Percentiles rank a stretch among this genome's conserved stretches.
Evolutionary conservation across 192 early-diverging fungal genomes (phyloP).

Genomic region (Anaeromyces robustus): DNA sequence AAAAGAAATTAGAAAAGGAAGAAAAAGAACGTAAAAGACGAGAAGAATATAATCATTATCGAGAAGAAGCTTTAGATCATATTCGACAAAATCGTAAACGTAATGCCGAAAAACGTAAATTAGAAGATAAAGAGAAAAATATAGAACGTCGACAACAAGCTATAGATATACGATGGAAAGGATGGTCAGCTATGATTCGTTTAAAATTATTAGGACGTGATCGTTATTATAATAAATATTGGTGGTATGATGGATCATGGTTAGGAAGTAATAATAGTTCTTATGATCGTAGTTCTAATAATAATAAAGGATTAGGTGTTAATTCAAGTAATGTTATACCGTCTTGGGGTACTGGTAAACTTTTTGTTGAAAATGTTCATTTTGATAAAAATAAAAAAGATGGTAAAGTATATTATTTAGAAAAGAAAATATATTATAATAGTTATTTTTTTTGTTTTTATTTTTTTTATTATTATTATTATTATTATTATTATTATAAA

Average conservation of each 20-base stretch:
- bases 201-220: conserved; percentile 63
- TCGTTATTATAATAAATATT: conserved; percentile 76
- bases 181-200: conserved; percentile 42
- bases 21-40: conserved; percentile 18
- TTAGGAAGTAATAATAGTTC: conserved; percentile 29
- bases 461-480: neutral
- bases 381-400: conserved; percentile 10
- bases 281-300: conserved; percentile 14
- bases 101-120: conserved; percentile 7
- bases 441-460: no score
- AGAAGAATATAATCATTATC: conserved; percentile 20
- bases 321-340: conserved; percentile 1
- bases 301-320: conserved; percentile 5
- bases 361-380: conserved; percentile 34
- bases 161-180: neutral
- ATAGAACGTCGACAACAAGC: conserved; percentile 54
- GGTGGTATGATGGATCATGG: conserved; percentile 73
- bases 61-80: conserved; percentile 18
- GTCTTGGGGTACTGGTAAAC: conserved; percentile 12
- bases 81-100: conserved; percentile 17
- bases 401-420: no score
- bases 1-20: conserved; percentile 26
- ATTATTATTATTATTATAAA: conserved; percentile 17
- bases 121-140: conserved; percentile 28
- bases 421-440: no score